Evolutionary conservation across 192 early-diverging fungal species (phyloP).

Genomic region (Coemansia sp.): DNA sequence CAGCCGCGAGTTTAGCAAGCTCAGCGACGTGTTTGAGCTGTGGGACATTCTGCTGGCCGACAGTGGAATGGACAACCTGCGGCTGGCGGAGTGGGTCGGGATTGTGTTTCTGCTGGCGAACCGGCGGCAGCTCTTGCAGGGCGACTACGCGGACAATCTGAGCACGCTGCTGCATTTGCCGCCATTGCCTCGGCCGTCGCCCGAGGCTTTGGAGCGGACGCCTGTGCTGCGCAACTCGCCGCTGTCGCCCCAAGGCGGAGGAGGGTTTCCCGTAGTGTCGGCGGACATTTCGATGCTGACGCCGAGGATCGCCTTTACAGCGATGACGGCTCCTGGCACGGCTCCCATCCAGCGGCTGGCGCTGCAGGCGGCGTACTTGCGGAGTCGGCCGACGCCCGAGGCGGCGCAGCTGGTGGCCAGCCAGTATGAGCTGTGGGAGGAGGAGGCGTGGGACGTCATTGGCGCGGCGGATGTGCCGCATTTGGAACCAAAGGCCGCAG

Average conservation of each 20-base stretch:
- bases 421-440: slow-evolving; percentile 60
- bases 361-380: slow-evolving; percentile 68
- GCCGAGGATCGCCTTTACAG: slow-evolving; percentile 13
- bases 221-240: slow-evolving; percentile 33
- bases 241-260: slow-evolving; percentile 5
- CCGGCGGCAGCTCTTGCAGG: slow-evolving; percentile 59
- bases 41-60: slow-evolving; percentile 96
- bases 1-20: slow-evolving; percentile 78
- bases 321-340: slow-evolving; percentile 9
- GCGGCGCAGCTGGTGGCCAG: slow-evolving; percentile 59
- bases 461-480: neutral
- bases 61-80: slow-evolving; percentile 63
- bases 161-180: slow-evolving; percentile 67
- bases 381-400: slow-evolving; percentile 58
- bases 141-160: slow-evolving; percentile 69
- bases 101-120: slow-evolving; percentile 75
- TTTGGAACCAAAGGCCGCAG: neutral
- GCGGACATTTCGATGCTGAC: slow-evolving; percentile 1
- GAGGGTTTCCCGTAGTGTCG: neutral
- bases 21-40: slow-evolving; percentile 69
- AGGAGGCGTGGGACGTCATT: slow-evolving; percentile 39
- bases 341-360: slow-evolving; percentile 56
- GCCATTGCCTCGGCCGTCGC: slow-evolving; percentile 49
- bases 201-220: slow-evolving; percentile 35
- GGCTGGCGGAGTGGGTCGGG: slow-evolving; percentile 83